Evolutionary conservation across 2,329 filamentous ascomycete genomes (phyloP), one percentile per base, ranked within the genome.

Genomic region (Immersiporthe knoxdaviesiana): DNA sequence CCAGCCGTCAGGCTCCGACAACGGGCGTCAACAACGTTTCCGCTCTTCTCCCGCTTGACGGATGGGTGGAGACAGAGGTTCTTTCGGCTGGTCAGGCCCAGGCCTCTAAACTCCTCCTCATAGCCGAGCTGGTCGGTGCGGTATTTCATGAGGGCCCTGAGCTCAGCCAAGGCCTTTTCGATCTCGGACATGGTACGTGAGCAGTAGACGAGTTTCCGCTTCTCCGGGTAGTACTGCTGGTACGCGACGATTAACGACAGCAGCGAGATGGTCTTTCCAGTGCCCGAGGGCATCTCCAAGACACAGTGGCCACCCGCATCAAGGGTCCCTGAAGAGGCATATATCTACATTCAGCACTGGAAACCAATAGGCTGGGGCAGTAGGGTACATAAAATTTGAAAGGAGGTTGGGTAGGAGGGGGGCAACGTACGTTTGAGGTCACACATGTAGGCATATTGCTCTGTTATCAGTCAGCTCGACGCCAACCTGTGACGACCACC

Each of bases 131-230:
- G 89, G 72, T 97, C 88, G 7, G 93, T 84, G 21, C 96, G 91
- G 77, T 97, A 98, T 77, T 97, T 97, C 94, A 99, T 99, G 66
- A 99, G 82, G 32, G 90, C 90, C 78, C 96, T 94, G 74, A 99
- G 79, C 80, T 99, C 96, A 12, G 93, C 92, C 65, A 99, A 81
- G 0, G 97, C 96, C 81, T 99, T 99, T 79, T 99, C 96, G 76
- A 99, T 99, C 82, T 99, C 96, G 50, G 96, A 99, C 94, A 99
- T 99, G 68, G 96, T 99, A 83, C 96, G 94, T 72, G 96, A 99
- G 84, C 96, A 99, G 81, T 99, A 99, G 68, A 99, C 97, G 65
- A 99, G 89, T 81, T 99, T 99, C 68, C 97, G 87, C 75, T 96
- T 93, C 77, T 97, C 93, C 3, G 94, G 93, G 76, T 95, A 94